These are phyloP conservation scores for Aspergillus sp. DNA, from an alignment of 2,329 filamentous ascomycete species.

Conservation along the genomic window DNA sequence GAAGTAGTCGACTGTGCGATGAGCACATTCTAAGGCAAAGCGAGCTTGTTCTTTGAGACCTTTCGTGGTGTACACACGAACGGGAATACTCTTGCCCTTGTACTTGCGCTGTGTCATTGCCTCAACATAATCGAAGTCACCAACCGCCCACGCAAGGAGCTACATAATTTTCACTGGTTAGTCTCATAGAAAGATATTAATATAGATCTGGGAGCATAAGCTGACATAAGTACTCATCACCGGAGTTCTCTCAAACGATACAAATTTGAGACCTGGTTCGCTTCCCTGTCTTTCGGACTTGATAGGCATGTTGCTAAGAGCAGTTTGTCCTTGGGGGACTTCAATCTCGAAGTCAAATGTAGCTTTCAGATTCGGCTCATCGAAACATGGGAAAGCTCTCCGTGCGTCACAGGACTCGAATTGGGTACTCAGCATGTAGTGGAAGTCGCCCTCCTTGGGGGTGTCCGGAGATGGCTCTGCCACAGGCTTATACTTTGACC, in stretches of 20 bases:
- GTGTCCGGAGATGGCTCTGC: constrained; percentile 70
- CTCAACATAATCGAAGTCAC: constrained; percentile 96
- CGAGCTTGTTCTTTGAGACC: constrained; percentile 90
- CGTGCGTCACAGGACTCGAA: constrained; percentile 96
- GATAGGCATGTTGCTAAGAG: constrained; percentile 92
- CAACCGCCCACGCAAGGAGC: constrained; percentile 87
- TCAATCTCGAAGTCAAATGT: constrained; percentile 94
- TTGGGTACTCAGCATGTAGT: constrained; percentile 86
- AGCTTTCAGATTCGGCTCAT: constrained; percentile 95
- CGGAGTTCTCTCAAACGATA: constrained; percentile 78
- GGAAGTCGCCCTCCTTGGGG: constrained; percentile 62
- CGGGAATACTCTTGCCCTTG: constrained; percentile 83
- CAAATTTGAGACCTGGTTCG: constrained; percentile 58
- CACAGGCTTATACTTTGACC: constrained; percentile 85
- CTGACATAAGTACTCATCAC: constrained; percentile 79
- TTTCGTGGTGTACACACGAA: constrained; percentile 90
- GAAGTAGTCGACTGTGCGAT: constrained; percentile 93
- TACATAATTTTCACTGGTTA: constrained; percentile 52
- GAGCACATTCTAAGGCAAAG: constrained; percentile 85
- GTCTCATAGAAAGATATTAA: constrained; percentile 34
- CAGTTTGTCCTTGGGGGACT: constrained; percentile 80
- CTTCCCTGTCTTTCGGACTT: constrained; percentile 66
- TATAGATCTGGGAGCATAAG: constrained; percentile 4
- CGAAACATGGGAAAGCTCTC: constrained; percentile 93
- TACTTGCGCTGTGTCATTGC: constrained; percentile 85